Percentiles rank a stretch among this genome's conserved stretches.
Evolutionary conservation across 2,329 filamentous ascomycete genomes (phyloP).

Genomic region (Alternaria rosae): DNA sequence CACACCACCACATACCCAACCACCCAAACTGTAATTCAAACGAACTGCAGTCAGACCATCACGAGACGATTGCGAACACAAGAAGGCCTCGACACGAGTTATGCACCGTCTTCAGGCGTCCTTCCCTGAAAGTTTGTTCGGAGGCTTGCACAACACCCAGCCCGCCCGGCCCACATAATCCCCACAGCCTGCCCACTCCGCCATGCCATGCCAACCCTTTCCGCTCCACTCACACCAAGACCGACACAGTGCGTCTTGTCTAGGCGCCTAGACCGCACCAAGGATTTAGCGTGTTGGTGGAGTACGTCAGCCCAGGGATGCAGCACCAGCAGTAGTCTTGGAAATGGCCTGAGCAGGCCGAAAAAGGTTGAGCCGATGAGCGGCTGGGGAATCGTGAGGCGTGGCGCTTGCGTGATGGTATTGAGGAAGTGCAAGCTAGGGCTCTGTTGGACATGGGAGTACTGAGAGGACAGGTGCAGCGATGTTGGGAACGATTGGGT

Average conservation of each 20-base stretch:
- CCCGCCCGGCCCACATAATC: neutral
- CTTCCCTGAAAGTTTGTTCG: neutral
- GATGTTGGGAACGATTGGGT: neutral
- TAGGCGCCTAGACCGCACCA: conserved; percentile 25
- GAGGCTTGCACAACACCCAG: neutral
- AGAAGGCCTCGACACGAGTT: neutral
- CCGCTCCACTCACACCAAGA: conserved; percentile 25
- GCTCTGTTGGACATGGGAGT: neutral
- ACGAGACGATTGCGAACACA: neutral
- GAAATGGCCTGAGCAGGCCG: conserved; percentile 17
- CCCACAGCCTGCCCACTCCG: neutral
- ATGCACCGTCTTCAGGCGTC: neutral
- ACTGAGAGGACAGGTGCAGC: neutral
- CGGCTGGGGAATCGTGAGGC: neutral
- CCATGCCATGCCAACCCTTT: conserved; percentile 22
- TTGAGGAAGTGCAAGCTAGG: neutral
- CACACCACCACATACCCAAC: neutral
- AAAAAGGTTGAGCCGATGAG: neutral
- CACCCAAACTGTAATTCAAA: neutral
- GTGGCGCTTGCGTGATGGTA: no score
- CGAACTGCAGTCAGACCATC: no score
- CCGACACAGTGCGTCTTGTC: conserved; percentile 6
- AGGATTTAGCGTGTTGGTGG: neutral
- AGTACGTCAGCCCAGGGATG: conserved; percentile 35
- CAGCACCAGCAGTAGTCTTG: conserved; percentile 1